These are phyloP conservation scores for Candida nitratophila DNA, from an alignment of 805 yeast genomes.

Conservation along the genomic window DNA sequence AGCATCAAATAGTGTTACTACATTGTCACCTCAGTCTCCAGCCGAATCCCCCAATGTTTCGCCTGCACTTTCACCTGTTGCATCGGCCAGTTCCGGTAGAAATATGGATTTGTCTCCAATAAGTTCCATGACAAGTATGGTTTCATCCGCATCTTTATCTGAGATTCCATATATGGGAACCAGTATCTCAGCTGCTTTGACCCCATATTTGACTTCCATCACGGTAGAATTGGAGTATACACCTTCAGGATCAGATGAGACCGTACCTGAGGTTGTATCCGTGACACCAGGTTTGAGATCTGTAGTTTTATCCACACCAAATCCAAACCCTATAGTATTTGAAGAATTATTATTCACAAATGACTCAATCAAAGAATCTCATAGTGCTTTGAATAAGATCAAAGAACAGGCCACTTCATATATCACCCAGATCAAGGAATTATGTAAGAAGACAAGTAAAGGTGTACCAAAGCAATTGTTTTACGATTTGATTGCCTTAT, in stretches of 20 bases:
- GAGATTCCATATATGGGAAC: constrained; percentile 7
- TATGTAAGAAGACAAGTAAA: constrained; percentile 12
- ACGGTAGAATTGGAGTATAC: constrained; percentile 8
- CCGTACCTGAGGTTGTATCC: constrained; percentile 10
- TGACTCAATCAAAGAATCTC: constrained; percentile 1
- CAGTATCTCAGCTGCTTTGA: constrained; percentile 1
- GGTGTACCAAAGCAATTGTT: constrained; percentile 18
- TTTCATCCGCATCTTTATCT: constrained; percentile 2
- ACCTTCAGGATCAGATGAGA: background rate
- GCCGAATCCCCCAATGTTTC: background rate
- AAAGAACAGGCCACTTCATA: constrained; percentile 10
- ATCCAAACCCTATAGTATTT: constrained; percentile 14
- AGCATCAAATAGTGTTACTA: background rate
- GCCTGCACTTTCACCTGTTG: constrained; percentile 5
- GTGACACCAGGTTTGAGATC: constrained; percentile 10
- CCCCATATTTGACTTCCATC: constrained; percentile 10
- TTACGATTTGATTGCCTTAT: constrained; percentile 15
- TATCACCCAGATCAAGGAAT: constrained; percentile 7
- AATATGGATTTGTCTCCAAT: constrained; percentile 1
- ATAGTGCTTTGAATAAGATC: constrained; percentile 6
- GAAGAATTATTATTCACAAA: constrained; percentile 9
- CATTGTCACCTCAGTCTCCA: constrained; percentile 5
- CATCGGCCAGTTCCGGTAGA: background rate
- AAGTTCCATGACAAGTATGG: constrained; percentile 1
- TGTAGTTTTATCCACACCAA: constrained; percentile 12